Evolutionary conservation across 176 grass and related monocot species (phyloP), one percentile per base, ranked within the genome.

Genomic region (Elymus sibiricus): DNA sequence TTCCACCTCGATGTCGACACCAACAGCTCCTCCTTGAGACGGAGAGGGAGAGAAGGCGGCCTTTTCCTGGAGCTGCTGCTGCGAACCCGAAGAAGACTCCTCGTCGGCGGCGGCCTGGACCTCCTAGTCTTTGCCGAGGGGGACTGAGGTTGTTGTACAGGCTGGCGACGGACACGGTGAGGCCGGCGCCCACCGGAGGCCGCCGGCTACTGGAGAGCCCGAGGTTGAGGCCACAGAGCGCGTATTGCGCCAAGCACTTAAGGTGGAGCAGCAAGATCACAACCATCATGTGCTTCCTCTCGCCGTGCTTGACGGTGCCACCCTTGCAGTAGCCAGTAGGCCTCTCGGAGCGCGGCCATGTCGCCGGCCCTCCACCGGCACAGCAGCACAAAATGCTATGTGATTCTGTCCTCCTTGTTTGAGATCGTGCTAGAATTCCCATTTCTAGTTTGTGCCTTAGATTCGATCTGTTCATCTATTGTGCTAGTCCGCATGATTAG

Each of bases 181-280:
- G 61, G 11, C 64, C 92, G 26, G 92, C 94, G 11, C 90, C 94
- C 53, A 97, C 11, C 17, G 81, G 56, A 3, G 94, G 94, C 22
- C 90, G 83, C 26, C 70, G 29, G 5, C 75, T 81, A 11, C 92
- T 80, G 1, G 21, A 80, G 60, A 79, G 88, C 0, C 92, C 94
- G 9, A 90, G 82, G 79, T 97, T 97, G 28, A 97, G 90, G 32
- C 92, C 90, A 8, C 94, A 97, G 9, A 94, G 29, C 0, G 87
- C 87, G 77, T 94, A 97, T 73, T 97, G 94, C 0, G 92, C 91
- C 9, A 97, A 80, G 82, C 94, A 97, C 61, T 97, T 97, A 5
- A 94, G 9, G 49, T 97, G 89, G 5, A 97, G 90, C 65, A 97
- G 77, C 38, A 84, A 11, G 9, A 97, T 28, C 16, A 97, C 90